Evolutionary conservation across 495 filamentous ascomycete species (phyloP).

Genomic region (Lasiosphaeriaceae sp.): DNA sequence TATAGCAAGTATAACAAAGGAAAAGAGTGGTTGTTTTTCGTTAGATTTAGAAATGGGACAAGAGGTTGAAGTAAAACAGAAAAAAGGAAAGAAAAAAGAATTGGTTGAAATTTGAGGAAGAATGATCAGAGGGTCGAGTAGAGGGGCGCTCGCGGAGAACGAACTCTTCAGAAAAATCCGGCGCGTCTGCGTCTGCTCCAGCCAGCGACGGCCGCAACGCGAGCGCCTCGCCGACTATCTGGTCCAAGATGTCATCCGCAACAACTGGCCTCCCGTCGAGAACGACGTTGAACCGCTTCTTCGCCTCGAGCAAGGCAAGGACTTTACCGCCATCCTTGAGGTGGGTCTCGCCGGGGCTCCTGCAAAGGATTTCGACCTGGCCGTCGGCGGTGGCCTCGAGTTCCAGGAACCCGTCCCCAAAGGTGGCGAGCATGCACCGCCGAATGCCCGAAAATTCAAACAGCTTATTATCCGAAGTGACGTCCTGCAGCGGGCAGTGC

Average conservation of each 20-base stretch:
- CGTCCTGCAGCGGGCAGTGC: constrained; percentile 5
- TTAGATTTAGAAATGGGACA: too few species aligned
- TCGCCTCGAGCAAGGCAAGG: constrained; percentile 5
- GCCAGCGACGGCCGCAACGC: constrained; percentile 2
- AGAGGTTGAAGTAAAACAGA: neutral
- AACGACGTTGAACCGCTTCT: constrained; percentile 4
- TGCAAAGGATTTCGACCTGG: constrained; percentile 1
- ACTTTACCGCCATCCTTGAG: neutral
- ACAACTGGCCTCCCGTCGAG: constrained; percentile 5
- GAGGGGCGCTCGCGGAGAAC: neutral
- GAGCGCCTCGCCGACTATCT: constrained; percentile 8
- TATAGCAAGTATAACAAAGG: too few species aligned
- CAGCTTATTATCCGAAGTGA: too few species aligned
- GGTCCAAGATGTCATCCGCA: constrained; percentile 2
- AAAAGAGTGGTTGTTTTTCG: too few species aligned
- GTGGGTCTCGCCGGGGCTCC: neutral
- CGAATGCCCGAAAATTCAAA: constrained; percentile 8
- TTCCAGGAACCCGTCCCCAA: neutral
- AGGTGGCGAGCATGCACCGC: too few species aligned
- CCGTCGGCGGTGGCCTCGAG: constrained; percentile 10
- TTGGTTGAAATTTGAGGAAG: too few species aligned
- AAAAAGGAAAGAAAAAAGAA: neutral
- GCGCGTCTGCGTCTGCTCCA: neutral
- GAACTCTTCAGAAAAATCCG: neutral
- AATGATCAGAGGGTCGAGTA: too few species aligned